Evolutionary conservation across 192 early-diverging fungal genomes (phyloP), one percentile per base, ranked within the genome.

Genomic region (Backusella luteola): DNA sequence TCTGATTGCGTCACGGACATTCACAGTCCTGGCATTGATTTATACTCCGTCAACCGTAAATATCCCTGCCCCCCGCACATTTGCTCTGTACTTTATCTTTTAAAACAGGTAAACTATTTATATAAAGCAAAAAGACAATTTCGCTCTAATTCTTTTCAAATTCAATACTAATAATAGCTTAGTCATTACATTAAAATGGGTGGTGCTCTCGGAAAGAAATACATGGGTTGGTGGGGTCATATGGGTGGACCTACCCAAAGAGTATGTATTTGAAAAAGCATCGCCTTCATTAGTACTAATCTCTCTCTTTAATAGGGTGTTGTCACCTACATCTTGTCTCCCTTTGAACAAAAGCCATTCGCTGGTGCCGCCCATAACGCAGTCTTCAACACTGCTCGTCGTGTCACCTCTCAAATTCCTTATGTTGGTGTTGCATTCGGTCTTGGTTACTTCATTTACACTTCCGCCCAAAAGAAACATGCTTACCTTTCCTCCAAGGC

Each of bases 341-440:
- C 88, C 38, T 90, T 82, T 81, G 83, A 89, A 83, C 90, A 92
- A 82, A 86, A 85, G 41, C 77, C 85, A 71, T 89, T 92, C 74
- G 88, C 89, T 68, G 88, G 88, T 75, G 87, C 82, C 56, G 53
- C 83, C 49, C 84, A 85, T 66, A 84, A 90, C 59, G 88, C 86
- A 19, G 73, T 90, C 46, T 89, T 88, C 85, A 92, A 92, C 85
- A 85, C 87, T 73, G 79, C 86, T 75, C 87, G 90, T 46, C 88
- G 90, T 69, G 76, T 85, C 36, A 70, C 75, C 12, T 82, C 83
- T 53, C 86, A 92, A 73, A 73, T 85, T 42, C 82, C 86, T 73
- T 92, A 92, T 75, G 76, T 90, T 77, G 89, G 81, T 66, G 69
- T 82, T 71, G 85, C 89, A 29, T 56, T 85, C n/a, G 77, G 71